A percentile compares a stretch with the other conserved stretches of the same genome.
phyloP scores from a whole-genome alignment of 2,329 filamentous ascomycete genomes.

The Aspergillus tanneri region DNA sequence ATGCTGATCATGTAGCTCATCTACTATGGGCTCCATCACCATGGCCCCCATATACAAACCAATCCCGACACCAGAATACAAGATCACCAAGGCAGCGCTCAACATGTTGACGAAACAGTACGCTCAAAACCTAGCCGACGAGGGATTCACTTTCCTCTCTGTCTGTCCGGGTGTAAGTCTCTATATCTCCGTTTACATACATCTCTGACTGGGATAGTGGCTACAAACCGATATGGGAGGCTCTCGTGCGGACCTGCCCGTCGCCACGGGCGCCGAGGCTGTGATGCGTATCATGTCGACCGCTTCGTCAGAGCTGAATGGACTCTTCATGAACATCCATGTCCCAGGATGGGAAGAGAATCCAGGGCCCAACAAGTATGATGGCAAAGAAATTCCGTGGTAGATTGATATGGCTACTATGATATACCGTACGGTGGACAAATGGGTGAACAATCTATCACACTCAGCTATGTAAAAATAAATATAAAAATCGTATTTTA shows the following conservation, averaged over 20 bases:
- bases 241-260: slow-evolving; percentile 43
- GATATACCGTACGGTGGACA: neutral
- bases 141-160: slow-evolving; percentile 45
- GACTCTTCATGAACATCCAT: slow-evolving; percentile 50
- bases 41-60: slow-evolving; percentile 21
- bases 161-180: slow-evolving; percentile 47
- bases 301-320: slow-evolving; percentile 42
- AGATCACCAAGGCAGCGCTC: slow-evolving; percentile 50
- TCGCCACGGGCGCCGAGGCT: slow-evolving; percentile 40
- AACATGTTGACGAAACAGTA: slow-evolving; percentile 47
- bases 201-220: slow-evolving; percentile 37
- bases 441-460: too few relatives aligned
- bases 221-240: slow-evolving; percentile 46
- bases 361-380: slow-evolving; percentile 38
- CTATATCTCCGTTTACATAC: neutral
- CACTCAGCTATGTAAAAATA: too few relatives aligned
- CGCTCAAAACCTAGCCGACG: slow-evolving; percentile 27
- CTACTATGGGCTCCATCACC: slow-evolving; percentile 46
- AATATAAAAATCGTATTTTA: too few relatives aligned
- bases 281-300: slow-evolving; percentile 48
- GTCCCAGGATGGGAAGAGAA: slow-evolving; percentile 41
- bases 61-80: slow-evolving; percentile 38
- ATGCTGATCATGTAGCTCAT: slow-evolving; percentile 31
- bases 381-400: slow-evolving; percentile 38
- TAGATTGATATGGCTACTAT: slow-evolving; percentile 7